Evolutionary conservation across 129 eudicot species (phyloP).

Genomic region (Flaveria linearis): DNA sequence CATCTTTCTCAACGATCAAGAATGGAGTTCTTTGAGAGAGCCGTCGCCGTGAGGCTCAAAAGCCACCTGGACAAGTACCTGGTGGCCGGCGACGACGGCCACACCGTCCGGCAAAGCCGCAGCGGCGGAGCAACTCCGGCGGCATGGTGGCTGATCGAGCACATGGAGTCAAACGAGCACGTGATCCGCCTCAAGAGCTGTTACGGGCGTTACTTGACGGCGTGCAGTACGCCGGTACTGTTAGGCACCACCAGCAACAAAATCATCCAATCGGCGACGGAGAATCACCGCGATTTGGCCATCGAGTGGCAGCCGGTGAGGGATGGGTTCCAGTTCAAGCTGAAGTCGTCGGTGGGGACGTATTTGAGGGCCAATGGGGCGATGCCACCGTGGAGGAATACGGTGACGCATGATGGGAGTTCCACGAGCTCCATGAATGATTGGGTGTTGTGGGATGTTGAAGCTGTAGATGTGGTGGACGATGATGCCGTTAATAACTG

Average conservation of each 20-base stretch:
- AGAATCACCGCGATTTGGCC: slow-evolving; percentile 40
- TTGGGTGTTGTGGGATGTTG: slow-evolving; percentile 77
- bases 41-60: slow-evolving; percentile 62
- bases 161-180: slow-evolving; percentile 46
- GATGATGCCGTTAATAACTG: slow-evolving; percentile 39
- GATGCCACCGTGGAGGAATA: slow-evolving; percentile 84
- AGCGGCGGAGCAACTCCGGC: slow-evolving; percentile 40
- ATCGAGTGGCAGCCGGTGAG: slow-evolving; percentile 81
- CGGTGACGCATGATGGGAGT: slow-evolving; percentile 69
- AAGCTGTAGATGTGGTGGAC: slow-evolving; percentile 55
- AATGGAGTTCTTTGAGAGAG: slow-evolving; percentile 70
- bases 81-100: slow-evolving; percentile 70
- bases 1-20: slow-evolving; percentile 1
- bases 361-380: slow-evolving; percentile 87
- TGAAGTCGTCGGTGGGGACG: slow-evolving; percentile 55
- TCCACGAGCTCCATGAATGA: slow-evolving; percentile 44
- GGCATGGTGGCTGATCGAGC: slow-evolving; percentile 82
- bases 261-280: slow-evolving; percentile 57
- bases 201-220: slow-evolving; percentile 72
- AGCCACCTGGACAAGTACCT: slow-evolving; percentile 82
- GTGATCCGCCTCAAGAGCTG: slow-evolving; percentile 68
- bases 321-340: slow-evolving; percentile 78
- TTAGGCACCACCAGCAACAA: slow-evolving; percentile 76
- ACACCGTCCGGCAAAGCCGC: slow-evolving; percentile 69
- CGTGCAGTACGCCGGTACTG: slow-evolving; percentile 61